Evolutionary conservation across 192 early-diverging fungal species (phyloP).

Genomic region (Chytriomyces hyalinus): DNA sequence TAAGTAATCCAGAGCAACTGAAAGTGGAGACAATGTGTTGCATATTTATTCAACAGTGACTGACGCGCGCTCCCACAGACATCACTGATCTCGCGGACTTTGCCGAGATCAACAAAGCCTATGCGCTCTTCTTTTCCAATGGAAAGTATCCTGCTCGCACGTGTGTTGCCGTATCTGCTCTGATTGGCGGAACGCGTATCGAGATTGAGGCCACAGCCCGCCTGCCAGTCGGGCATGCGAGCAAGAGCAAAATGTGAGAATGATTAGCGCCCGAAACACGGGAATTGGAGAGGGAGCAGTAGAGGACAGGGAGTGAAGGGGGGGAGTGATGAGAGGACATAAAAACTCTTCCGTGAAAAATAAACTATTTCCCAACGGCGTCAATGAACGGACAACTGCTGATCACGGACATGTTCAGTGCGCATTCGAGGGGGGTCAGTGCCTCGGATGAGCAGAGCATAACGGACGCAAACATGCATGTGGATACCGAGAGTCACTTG

Average conservation of each 20-base stretch:
- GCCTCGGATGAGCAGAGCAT: no score
- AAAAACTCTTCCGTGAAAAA: no score
- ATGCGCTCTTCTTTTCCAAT: constrained; percentile 22
- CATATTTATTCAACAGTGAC: background rate
- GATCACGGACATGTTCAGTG: background rate
- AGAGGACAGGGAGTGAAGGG: no score
- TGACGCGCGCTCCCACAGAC: background rate
- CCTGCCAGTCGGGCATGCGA: background rate
- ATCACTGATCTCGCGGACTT: constrained; percentile 32
- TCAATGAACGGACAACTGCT: background rate
- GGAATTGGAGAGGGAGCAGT: no score
- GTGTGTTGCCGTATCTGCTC: constrained; percentile 21
- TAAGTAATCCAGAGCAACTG: background rate
- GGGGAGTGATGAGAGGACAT: no score
- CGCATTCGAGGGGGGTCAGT: no score
- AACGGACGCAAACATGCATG: no score
- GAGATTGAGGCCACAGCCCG: constrained; percentile 32
- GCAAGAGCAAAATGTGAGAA: constrained; percentile 16
- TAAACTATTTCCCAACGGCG: no score
- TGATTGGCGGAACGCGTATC: constrained; percentile 27
- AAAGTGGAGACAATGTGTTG: no score
- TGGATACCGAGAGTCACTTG: no score
- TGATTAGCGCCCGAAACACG: constrained; percentile 39
- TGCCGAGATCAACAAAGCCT: constrained; percentile 34
- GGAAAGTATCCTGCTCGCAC: constrained; percentile 31